phyloP scores from a whole-genome alignment of 164 flowering plant genomes.

The Chimonanthus salicifolius region DNA sequence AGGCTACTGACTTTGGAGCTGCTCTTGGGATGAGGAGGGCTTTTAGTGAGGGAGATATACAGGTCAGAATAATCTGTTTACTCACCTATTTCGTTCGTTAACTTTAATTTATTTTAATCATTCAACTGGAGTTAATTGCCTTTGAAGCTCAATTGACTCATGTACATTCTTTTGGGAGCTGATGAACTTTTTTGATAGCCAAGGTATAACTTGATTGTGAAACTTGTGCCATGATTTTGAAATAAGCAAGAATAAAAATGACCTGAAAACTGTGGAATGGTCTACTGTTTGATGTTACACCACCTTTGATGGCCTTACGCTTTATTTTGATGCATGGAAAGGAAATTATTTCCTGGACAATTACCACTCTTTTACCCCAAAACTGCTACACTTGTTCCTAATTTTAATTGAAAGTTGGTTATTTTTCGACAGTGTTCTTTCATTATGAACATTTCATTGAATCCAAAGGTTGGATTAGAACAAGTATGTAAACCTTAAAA shows the following conservation, averaged over 20 bases:
- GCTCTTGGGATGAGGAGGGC: conserved; percentile 90
- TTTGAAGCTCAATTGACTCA: not conserved
- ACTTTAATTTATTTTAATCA: not conserved
- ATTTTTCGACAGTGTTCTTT: not conserved
- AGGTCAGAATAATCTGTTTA: conserved; percentile 40
- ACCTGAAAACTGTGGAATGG: not conserved
- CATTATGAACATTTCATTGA: not conserved
- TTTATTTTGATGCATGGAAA: not conserved
- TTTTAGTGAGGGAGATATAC: conserved; percentile 93
- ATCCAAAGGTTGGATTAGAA: too few species aligned
- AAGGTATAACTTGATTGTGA: not conserved
- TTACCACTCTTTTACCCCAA: not conserved
- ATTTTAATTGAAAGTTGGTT: not conserved
- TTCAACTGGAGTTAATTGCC: not conserved
- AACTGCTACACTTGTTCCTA: not conserved
- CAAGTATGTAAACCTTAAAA: too few species aligned
- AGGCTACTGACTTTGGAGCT: conserved; percentile 50
- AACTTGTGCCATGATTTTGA: not conserved
- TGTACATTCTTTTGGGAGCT: not conserved
- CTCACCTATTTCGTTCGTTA: not conserved
- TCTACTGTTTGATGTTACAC: not conserved
- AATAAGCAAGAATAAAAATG: not conserved
- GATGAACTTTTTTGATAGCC: not conserved
- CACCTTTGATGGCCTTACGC: not conserved
- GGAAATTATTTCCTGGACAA: not conserved